Conservation (phyloP, 805 yeast species). For the Myxozyma udenii region DNA sequence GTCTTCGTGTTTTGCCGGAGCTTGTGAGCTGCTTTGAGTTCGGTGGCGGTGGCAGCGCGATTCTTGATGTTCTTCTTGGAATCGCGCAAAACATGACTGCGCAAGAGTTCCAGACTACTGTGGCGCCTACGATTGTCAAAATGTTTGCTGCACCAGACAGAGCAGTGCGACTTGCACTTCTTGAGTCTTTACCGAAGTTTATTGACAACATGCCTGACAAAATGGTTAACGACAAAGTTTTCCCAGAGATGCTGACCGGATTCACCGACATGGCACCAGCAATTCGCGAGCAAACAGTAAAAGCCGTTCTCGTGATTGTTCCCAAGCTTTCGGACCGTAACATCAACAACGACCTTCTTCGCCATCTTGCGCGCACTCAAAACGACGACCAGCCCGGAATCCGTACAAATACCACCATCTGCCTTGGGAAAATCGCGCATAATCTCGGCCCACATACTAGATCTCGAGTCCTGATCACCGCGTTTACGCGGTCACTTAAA, state of each 20-base stretch:
- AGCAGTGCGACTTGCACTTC: slow-evolving; percentile 66
- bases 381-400: slow-evolving; percentile 72
- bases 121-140: slow-evolving; percentile 63
- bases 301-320: slow-evolving; percentile 47
- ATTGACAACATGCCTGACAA: slow-evolving; percentile 50
- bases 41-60: slow-evolving; percentile 36
- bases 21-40: slow-evolving; percentile 47
- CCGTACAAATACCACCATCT: slow-evolving; percentile 69
- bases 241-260: slow-evolving; percentile 69
- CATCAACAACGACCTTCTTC: slow-evolving; percentile 77
- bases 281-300: slow-evolving; percentile 77
- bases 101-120: slow-evolving; percentile 42
- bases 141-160: slow-evolving; percentile 70
- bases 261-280: slow-evolving; percentile 78
- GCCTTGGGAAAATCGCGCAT: slow-evolving; percentile 63
- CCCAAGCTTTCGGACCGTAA: slow-evolving; percentile 70
- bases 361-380: slow-evolving; percentile 78
- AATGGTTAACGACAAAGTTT: slow-evolving; percentile 67
- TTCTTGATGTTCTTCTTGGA: slow-evolving; percentile 36
- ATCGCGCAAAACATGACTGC: slow-evolving; percentile 36
- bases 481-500: slow-evolving; percentile 75
- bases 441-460: slow-evolving; percentile 55
- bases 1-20: slow-evolving; percentile 68
- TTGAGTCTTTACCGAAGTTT: slow-evolving; percentile 59
- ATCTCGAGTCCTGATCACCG: slow-evolving; percentile 77